Percentiles rank a stretch among this genome's conserved stretches.
phyloP scores from a whole-genome alignment of 2,329 filamentous ascomycete genomes.

The Eutypella sp. region DNA sequence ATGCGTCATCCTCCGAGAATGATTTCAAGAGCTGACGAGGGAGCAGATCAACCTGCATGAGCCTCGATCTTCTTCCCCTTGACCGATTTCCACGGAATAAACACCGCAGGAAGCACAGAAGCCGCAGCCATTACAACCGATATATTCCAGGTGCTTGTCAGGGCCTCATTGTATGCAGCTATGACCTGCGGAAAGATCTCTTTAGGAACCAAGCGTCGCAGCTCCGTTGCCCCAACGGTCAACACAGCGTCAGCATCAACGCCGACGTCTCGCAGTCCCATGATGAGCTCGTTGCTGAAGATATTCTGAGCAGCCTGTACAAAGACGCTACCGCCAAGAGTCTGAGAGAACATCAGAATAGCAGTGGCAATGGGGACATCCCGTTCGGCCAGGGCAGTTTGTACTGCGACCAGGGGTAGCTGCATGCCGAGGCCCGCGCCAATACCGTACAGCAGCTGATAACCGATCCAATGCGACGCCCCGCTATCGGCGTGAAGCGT shows the following conservation, averaged over 20 bases:
- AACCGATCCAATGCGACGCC: not conserved
- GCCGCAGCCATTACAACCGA: not conserved
- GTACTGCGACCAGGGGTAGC: not conserved
- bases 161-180: not conserved
- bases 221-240: not conserved
- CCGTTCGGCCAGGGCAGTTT: not conserved
- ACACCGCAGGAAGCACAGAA: not conserved
- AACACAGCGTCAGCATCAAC: not conserved
- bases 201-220: not conserved
- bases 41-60: no score
- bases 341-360: slow-evolving; percentile 1
- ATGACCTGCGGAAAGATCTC: not conserved
- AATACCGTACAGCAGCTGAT: not conserved
- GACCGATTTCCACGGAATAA: not conserved
- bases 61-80: no score
- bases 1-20: no score
- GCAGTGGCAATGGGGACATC: slow-evolving; percentile 5
- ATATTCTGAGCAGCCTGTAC: slow-evolving; percentile 2
- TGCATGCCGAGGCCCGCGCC: not conserved
- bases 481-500: not conserved
- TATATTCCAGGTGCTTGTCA: not conserved
- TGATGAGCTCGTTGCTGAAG: slow-evolving; percentile 2
- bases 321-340: slow-evolving; percentile 2
- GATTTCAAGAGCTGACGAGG: no score
- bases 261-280: not conserved